Evolutionary conservation across 2,329 filamentous ascomycete genomes (phyloP).

Genomic region (Fusarium incarnatum): DNA sequence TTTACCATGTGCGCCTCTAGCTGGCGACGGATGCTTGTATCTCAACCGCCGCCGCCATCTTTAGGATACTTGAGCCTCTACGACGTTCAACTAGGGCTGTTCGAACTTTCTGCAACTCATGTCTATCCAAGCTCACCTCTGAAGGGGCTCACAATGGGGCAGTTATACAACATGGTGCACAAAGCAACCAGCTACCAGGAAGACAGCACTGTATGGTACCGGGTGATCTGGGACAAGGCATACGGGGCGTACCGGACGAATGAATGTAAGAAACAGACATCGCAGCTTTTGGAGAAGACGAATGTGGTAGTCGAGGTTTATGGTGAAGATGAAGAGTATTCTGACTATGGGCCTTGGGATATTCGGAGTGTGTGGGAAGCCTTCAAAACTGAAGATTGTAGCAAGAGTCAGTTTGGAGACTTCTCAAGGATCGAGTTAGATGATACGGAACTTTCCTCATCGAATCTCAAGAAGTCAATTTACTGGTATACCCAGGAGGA

Average conservation of each 20-base stretch:
- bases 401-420: background rate
- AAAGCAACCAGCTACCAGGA: conserved; percentile 13
- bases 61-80: conserved; percentile 33
- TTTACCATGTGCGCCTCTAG: conserved; percentile 35
- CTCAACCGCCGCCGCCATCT: conserved; percentile 39
- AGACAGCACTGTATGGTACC: conserved; percentile 20
- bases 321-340: background rate
- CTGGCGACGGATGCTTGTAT: conserved; percentile 43
- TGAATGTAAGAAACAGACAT: conserved; percentile 4
- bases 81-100: conserved; percentile 23
- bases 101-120: conserved; percentile 5
- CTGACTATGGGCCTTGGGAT: conserved; percentile 21
- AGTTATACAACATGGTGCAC: conserved; percentile 34
- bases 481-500: conserved; percentile 22
- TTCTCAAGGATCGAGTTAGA: background rate
- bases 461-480: background rate
- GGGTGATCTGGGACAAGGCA: conserved; percentile 17
- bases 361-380: conserved; percentile 12
- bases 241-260: conserved; percentile 1
- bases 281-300: conserved; percentile 9
- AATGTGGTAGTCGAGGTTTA: conserved; percentile 31
- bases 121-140: background rate
- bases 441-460: background rate
- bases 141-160: conserved; percentile 32
- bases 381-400: conserved; percentile 10